Conservation (phyloP, 371 early-diverging fungal species). For the Thermomucor indicae-seudaticae region DNA sequence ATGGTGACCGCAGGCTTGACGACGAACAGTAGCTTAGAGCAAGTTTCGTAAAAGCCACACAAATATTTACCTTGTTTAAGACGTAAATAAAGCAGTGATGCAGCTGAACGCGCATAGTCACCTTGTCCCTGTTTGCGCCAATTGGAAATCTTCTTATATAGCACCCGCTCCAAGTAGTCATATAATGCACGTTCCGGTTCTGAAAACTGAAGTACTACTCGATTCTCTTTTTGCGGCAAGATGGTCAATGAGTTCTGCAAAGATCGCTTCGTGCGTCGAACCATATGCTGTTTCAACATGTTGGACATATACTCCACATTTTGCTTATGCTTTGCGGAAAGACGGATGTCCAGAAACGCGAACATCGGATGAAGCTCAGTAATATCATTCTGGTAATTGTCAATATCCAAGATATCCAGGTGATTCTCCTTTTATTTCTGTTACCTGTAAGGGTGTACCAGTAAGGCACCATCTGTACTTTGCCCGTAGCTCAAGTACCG, state of each 20-base stretch:
- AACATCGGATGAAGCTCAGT: constrained; percentile 37
- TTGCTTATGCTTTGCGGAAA: constrained; percentile 11
- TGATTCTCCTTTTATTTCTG: background rate
- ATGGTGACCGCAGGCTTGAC: constrained; percentile 31
- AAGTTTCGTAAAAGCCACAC: background rate
- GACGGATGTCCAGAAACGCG: constrained; percentile 20
- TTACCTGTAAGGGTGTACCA: constrained; percentile 71
- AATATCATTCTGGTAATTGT: constrained; percentile 22
- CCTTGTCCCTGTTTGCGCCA: constrained; percentile 9
- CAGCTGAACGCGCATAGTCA: constrained; percentile 9
- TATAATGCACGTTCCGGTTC: constrained; percentile 34
- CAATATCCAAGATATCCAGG: background rate
- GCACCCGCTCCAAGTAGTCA: constrained; percentile 34
- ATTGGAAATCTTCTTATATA: constrained; percentile 21
- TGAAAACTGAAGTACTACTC: constrained; percentile 31
- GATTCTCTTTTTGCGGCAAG: constrained; percentile 26
- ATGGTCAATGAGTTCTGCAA: constrained; percentile 20
- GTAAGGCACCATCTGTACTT: constrained; percentile 79
- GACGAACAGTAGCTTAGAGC: background rate
- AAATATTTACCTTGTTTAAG: constrained; percentile 28
- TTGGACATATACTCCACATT: constrained; percentile 27
- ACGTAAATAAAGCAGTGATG: constrained; percentile 31
- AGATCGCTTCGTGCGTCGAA: constrained; percentile 26
- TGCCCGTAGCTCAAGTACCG: constrained; percentile 20
- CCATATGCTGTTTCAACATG: constrained; percentile 30